Conservation (phyloP, 371 early-diverging fungal genomes). For the Mortierella sp. region DNA sequence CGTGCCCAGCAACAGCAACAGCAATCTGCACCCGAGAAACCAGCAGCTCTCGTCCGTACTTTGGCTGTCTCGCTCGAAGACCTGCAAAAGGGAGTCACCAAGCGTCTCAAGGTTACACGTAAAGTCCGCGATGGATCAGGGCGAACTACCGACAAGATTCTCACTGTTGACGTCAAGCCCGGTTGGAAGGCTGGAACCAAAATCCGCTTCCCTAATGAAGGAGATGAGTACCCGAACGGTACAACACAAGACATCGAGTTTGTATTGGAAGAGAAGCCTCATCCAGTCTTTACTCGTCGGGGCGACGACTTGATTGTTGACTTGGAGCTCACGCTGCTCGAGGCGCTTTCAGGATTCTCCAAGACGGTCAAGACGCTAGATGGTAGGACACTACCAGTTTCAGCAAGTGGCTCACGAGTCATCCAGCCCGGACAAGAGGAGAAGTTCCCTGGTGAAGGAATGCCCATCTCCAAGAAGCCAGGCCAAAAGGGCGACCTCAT, state of each 20-base stretch:
- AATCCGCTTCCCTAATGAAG: slow-evolving; percentile 93
- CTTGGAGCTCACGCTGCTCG: slow-evolving; percentile 79
- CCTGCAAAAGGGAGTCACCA: slow-evolving; percentile 90
- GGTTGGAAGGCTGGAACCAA: slow-evolving; percentile 99
- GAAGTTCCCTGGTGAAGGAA: slow-evolving; percentile 85
- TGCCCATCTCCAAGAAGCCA: slow-evolving; percentile 92
- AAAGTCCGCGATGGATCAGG: slow-evolving; percentile 67
- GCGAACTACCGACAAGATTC: slow-evolving; percentile 81
- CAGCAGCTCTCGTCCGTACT: slow-evolving; percentile 73
- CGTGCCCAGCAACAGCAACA: slow-evolving; percentile 31
- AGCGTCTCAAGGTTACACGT: slow-evolving; percentile 94
- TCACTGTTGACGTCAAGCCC: slow-evolving; percentile 91
- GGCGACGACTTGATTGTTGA: slow-evolving; percentile 86
- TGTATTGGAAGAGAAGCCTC: slow-evolving; percentile 95
- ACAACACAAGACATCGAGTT: slow-evolving; percentile 93
- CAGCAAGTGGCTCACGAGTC: slow-evolving; percentile 65
- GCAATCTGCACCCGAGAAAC: slow-evolving; percentile 55
- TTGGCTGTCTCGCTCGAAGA: slow-evolving; percentile 93
- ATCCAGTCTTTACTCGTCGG: slow-evolving; percentile 88
- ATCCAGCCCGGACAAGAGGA: slow-evolving; percentile 85
- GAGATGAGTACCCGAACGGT: slow-evolving; percentile 90
- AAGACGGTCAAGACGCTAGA: slow-evolving; percentile 84
- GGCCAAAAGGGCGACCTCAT: slow-evolving; percentile 90
- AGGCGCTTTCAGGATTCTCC: slow-evolving; percentile 88
- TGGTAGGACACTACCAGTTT: slow-evolving; percentile 78